phyloP scores from a whole-genome alignment of 495 filamentous ascomycete species.

The Entonaema liquescens region DNA sequence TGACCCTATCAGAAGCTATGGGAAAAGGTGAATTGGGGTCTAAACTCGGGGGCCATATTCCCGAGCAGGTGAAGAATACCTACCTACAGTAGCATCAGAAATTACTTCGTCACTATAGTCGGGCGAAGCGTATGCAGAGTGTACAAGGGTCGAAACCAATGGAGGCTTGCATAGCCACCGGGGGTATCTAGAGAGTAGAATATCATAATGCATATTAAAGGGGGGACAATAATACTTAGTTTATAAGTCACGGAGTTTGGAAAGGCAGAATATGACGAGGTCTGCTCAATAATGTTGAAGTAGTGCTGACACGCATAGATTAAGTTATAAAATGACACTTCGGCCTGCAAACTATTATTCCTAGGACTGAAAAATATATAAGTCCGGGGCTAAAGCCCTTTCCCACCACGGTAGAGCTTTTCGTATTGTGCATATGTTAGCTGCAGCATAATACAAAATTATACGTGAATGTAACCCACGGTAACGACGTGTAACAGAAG shows the following conservation, averaged over 20 bases:
- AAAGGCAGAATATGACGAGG: neutral
- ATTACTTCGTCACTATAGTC: neutral
- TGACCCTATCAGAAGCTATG: constrained; percentile 5
- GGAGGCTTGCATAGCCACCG: neutral
- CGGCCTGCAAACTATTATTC: neutral
- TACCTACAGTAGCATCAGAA: neutral
- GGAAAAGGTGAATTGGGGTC: neutral
- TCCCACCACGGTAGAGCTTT: neutral
- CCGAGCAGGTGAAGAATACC: neutral
- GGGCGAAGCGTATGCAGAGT: constrained; percentile 10
- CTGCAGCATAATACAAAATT: constrained; percentile 16
- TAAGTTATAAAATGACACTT: neutral
- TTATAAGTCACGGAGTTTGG: neutral
- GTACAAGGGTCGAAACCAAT: neutral
- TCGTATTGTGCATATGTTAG: neutral
- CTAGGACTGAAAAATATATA: neutral
- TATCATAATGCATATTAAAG: neutral
- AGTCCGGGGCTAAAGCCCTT: neutral
- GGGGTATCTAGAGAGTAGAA: neutral
- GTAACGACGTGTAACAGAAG: neutral
- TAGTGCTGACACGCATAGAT: neutral
- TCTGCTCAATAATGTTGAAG: neutral
- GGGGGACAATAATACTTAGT: neutral
- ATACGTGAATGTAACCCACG: constrained; percentile 13
- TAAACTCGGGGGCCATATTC: neutral